Conservation (phyloP, 345 rosid species). For the Rhizophora mangle region DNA sequence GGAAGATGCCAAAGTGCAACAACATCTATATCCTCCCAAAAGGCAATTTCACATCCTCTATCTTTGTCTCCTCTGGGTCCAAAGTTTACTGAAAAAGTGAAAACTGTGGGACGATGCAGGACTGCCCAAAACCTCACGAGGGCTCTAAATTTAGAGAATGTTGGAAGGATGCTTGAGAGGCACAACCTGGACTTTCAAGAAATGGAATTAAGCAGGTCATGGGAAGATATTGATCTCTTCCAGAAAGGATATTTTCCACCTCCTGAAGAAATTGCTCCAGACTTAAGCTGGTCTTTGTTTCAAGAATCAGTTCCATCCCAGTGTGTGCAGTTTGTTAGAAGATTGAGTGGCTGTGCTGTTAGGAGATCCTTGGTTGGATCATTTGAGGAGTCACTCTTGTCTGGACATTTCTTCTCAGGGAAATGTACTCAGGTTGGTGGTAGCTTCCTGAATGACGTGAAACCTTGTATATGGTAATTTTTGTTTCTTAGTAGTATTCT, state of each 20-base stretch:
- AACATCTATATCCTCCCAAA: constrained; percentile 43
- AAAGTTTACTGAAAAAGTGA: constrained; percentile 53
- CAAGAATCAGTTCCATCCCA: constrained; percentile 51
- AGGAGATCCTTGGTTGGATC: constrained; percentile 96
- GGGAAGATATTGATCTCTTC: constrained; percentile 48
- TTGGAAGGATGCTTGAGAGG: constrained; percentile 39
- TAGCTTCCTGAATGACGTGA: neutral
- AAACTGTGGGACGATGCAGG: constrained; percentile 37
- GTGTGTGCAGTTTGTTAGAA: constrained; percentile 46
- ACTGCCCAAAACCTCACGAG: constrained; percentile 29
- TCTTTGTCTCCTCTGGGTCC: constrained; percentile 91
- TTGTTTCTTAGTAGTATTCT: neutral
- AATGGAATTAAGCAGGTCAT: constrained; percentile 50
- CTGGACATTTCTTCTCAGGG: constrained; percentile 77
- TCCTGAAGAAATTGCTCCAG: constrained; percentile 50
- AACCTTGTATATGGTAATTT: constrained; percentile 8
- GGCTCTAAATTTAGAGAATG: constrained; percentile 33
- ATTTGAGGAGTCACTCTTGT: constrained; percentile 88
- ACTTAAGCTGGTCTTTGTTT: constrained; percentile 30
- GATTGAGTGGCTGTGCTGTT: constrained; percentile 71
- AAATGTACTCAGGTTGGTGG: constrained; percentile 57
- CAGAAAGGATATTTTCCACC: constrained; percentile 49
- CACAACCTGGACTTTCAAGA: constrained; percentile 34
- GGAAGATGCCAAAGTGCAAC: constrained; percentile 38
- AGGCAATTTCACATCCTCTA: constrained; percentile 45